These are phyloP conservation scores for Noccaea bulbosa DNA, from an alignment of 345 rosid genomes.

Conservation along the genomic window DNA sequence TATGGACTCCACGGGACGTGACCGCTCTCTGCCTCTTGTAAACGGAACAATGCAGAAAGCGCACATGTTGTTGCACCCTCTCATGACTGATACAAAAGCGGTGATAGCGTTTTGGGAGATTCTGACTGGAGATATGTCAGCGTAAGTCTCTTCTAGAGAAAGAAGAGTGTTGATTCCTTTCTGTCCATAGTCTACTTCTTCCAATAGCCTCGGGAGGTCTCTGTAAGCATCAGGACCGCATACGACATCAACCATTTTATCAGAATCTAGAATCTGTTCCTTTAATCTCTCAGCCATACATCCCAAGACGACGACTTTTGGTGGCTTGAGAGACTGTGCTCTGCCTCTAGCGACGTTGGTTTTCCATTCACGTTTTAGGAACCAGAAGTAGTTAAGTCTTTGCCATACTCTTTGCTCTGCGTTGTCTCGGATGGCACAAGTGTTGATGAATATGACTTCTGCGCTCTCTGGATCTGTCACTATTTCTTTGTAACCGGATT, in stretches of 20 bases:
- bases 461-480: constrained; percentile 83
- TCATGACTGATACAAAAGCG: constrained; percentile 92
- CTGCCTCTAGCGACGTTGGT: constrained; percentile 70
- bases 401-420: constrained; percentile 98
- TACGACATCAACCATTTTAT: constrained; percentile 98
- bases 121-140: constrained; percentile 80
- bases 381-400: constrained; percentile 95
- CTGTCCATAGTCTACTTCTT: constrained; percentile 89
- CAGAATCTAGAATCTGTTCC: constrained; percentile 86
- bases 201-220: constrained; percentile 79
- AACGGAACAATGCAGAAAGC: constrained; percentile 96
- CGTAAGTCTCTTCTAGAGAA: constrained; percentile 94
- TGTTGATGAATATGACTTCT: constrained; percentile 84
- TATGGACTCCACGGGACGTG: constrained; percentile 87
- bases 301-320: constrained; percentile 93
- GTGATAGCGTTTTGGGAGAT: constrained; percentile 66
- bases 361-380: constrained; percentile 90
- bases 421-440: constrained; percentile 90
- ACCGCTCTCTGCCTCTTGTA: constrained; percentile 91
- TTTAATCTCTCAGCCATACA: constrained; percentile 98
- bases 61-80: constrained; percentile 99
- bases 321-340: constrained; percentile 66
- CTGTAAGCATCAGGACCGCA: constrained; percentile 97
- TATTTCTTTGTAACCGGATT: constrained; percentile 70
- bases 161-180: constrained; percentile 94